phyloP scores from a whole-genome alignment of 768 basidiomycete species.

The Trametes cingulata region DNA sequence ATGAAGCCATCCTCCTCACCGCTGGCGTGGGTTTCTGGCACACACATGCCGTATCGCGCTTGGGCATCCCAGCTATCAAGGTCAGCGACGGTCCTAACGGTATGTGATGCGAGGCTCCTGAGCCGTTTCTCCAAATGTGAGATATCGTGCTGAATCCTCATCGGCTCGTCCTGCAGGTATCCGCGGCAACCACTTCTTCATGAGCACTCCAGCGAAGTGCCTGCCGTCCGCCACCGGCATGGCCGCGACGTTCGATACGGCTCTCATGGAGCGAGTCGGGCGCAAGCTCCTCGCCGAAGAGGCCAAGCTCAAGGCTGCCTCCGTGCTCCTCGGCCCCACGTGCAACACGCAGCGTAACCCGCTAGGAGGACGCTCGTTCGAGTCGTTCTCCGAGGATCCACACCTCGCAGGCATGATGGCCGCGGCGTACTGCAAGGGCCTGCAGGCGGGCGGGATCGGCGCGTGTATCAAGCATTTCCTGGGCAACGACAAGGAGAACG shows the following conservation, averaged over 20 bases:
- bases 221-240: conserved; percentile 76
- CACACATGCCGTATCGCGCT: conserved; percentile 61
- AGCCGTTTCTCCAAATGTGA: too few species aligned
- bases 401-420: conserved; percentile 69
- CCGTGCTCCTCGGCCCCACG: conserved; percentile 75
- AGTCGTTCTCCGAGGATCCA: conserved; percentile 81
- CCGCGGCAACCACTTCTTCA: conserved; percentile 76
- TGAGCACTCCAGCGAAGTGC: conserved; percentile 79
- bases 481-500: conserved; percentile 82
- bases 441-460: conserved; percentile 76
- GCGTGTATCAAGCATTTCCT: conserved; percentile 82
- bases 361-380: conserved; percentile 65
- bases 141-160: not conserved
- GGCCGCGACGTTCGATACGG: conserved; percentile 71
- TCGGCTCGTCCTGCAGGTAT: conserved; percentile 35
- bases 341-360: conserved; percentile 84
- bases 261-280: conserved; percentile 63
- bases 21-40: conserved; percentile 82
- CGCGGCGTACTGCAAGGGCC: conserved; percentile 72
- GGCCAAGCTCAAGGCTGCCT: conserved; percentile 68
- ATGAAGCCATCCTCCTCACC: conserved; percentile 71
- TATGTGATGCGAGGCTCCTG: conserved; percentile 26
- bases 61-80: conserved; percentile 74
- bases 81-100: conserved; percentile 85
- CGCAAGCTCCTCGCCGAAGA: conserved; percentile 67